Evolutionary conservation across 768 basidiomycete genomes (phyloP).

Genomic region (Aureoboletus auriporus): DNA sequence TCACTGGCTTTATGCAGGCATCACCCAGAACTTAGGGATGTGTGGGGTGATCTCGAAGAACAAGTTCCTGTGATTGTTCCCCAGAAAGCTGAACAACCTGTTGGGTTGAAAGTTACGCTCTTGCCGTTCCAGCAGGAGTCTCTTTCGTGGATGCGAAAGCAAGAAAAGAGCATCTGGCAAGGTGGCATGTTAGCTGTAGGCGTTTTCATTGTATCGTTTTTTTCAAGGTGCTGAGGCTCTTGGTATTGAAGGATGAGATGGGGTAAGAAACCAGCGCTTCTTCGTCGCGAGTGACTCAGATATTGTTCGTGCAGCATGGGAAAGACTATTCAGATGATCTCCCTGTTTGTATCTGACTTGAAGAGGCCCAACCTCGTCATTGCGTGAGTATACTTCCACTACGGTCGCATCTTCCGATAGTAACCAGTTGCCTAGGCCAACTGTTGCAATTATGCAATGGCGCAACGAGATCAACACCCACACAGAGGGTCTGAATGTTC

Average conservation of each 20-base stretch:
- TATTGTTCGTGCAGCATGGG: constrained; percentile 58
- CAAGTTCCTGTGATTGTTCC: constrained; percentile 60
- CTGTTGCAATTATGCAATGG: constrained; percentile 75
- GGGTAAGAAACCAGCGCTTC: constrained; percentile 48
- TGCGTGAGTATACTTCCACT: constrained; percentile 53
- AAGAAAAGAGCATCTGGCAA: constrained; percentile 81
- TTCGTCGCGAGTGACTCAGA: constrained; percentile 4
- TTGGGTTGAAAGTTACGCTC: constrained; percentile 76
- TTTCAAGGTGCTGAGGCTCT: constrained; percentile 6
- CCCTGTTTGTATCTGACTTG: constrained; percentile 76
- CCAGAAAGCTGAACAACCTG: constrained; percentile 71
- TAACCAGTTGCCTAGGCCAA: constrained; percentile 31
- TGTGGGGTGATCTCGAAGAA: constrained; percentile 84
- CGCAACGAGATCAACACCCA: constrained; percentile 87
- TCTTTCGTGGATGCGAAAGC: constrained; percentile 92
- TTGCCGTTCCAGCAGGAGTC: constrained; percentile 96
- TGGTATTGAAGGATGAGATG: constrained; percentile 70
- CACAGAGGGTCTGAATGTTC: constrained; percentile 77
- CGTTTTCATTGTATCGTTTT: constrained; percentile 7
- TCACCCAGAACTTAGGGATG: constrained; percentile 77
- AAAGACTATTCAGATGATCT: constrained; percentile 95
- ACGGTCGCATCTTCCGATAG: not conserved
- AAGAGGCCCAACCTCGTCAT: constrained; percentile 86
- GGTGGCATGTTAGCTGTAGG: constrained; percentile 91
- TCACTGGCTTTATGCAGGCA: constrained; percentile 57